phyloP scores from a whole-genome alignment of 495 filamentous ascomycete genomes.

The Bombardia bombarda region DNA sequence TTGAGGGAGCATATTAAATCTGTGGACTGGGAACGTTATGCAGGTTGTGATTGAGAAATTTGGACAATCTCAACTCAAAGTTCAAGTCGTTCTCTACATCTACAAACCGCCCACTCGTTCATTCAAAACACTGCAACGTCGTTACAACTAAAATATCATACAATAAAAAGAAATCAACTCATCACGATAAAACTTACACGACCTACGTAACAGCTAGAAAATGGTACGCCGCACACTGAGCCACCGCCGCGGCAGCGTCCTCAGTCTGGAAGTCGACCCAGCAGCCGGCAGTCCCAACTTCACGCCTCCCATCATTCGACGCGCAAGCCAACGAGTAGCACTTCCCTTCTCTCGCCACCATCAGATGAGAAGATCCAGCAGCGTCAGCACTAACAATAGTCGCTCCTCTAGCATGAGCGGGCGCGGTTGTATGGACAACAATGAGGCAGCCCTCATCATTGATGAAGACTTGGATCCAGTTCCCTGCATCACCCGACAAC shows the following conservation, averaged over 20 bases:
- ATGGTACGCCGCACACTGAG: slow-evolving; percentile 5
- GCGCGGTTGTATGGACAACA: too few relatives aligned
- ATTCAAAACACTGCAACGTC: too few relatives aligned
- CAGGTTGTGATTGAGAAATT: too few relatives aligned
- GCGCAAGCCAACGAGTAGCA: neutral
- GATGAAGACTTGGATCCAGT: too few relatives aligned
- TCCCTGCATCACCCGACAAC: too few relatives aligned
- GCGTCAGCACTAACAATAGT: neutral
- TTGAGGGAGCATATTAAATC: too few relatives aligned
- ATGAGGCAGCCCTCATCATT: too few relatives aligned
- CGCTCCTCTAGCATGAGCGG: too few relatives aligned
- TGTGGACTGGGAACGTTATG: too few relatives aligned
- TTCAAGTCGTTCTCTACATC: too few relatives aligned
- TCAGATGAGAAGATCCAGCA: slow-evolving; percentile 2
- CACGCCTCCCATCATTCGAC: slow-evolving; percentile 5
- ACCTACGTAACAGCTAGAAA: neutral
- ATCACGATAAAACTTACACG: neutral
- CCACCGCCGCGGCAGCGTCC: slow-evolving; percentile 4
- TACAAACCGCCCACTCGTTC: too few relatives aligned
- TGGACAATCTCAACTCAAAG: too few relatives aligned
- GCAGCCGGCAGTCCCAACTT: neutral
- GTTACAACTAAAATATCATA: neutral
- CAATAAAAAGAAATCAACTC: neutral
- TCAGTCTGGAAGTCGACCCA: slow-evolving; percentile 7
- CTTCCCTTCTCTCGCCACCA: slow-evolving; percentile 10